Evolutionary conservation across 192 early-diverging fungal genomes (phyloP).

Genomic region (Glomus cerebriforme): DNA sequence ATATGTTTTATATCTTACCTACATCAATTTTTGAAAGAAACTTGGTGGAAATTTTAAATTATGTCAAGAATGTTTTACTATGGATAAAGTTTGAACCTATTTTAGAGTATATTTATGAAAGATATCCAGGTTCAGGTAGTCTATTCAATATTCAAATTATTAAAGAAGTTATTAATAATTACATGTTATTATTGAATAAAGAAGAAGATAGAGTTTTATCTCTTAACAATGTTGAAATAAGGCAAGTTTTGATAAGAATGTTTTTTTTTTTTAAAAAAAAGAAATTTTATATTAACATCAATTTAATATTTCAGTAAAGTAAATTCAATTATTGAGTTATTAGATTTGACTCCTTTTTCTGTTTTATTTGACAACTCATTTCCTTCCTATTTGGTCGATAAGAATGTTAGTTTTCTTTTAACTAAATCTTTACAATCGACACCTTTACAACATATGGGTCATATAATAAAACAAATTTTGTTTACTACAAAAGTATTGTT

Average conservation of each 20-base stretch:
- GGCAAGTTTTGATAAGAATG: background rate
- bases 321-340: background rate
- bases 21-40: conserved; percentile 34
- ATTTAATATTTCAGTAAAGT: background rate
- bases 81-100: conserved; percentile 35
- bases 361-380: conserved; percentile 35
- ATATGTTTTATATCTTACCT: conserved; percentile 19
- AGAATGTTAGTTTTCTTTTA: background rate
- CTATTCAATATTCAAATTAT: conserved; percentile 39
- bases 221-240: background rate
- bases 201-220: background rate
- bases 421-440: background rate
- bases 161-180: background rate
- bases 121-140: conserved; percentile 45
- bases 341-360: conserved; percentile 33
- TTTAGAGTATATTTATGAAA: conserved; percentile 41
- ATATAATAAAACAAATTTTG: background rate
- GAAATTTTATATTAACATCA: background rate
- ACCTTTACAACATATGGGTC: background rate
- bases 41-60: conserved; percentile 31
- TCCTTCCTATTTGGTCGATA: background rate
- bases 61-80: conserved; percentile 18
- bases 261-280: background rate
- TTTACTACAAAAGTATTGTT: background rate
- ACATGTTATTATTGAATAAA: background rate